Evolutionary conservation across 208 protist species (phyloP), one percentile per base, ranked within the genome.

Genomic region (Leishmania mexicana): DNA sequence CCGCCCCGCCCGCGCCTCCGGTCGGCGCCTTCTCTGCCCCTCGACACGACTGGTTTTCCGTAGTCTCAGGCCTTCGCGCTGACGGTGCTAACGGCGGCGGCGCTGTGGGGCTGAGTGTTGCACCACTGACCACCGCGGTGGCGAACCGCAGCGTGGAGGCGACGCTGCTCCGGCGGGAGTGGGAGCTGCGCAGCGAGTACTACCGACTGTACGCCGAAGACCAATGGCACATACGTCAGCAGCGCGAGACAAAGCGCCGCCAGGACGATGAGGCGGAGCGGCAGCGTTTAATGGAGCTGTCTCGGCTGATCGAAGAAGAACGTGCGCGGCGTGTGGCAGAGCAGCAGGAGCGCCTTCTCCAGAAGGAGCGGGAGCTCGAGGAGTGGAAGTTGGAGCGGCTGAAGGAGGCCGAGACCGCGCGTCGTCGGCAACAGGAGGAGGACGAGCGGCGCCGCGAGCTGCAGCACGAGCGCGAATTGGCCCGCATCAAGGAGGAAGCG

Each of bases 301-400:
- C 92, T 0, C 90, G 87, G 17, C 53, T 85, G 64, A 81, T 95
- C 5, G 94, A 97, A 75, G 81, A 91, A 74, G 89, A 92, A 54
- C 90, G 94, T 1, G 85, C 73, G 58, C 88, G 86, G 75, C 94
- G 91, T 0, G 81, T 93, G 19, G 87, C 89, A 81, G 88, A 89
- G 81, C 91, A 94, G 74, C 94, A 94, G 73, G 85, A 95, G 79
- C 88, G 86, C 2, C 76, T 97, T 17, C 58, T 97, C 3, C 87
- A 88, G 71, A 91, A 93, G 78, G 94, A 95, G 78, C 85, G 86
- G 19, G 92, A 97, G 84, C 78, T 97, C 47, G 94, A 97, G 83
- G 94, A 94, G 80, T 97, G 94, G 94, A 97, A 95, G 85, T 31
- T 92, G 65, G 89, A 93, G 84, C 82, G 88, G 8, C 77, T 82